These are phyloP conservation scores for Teratosphaeria viscida DNA, from an alignment of 2,329 filamentous ascomycete genomes.

Conservation along the genomic window DNA sequence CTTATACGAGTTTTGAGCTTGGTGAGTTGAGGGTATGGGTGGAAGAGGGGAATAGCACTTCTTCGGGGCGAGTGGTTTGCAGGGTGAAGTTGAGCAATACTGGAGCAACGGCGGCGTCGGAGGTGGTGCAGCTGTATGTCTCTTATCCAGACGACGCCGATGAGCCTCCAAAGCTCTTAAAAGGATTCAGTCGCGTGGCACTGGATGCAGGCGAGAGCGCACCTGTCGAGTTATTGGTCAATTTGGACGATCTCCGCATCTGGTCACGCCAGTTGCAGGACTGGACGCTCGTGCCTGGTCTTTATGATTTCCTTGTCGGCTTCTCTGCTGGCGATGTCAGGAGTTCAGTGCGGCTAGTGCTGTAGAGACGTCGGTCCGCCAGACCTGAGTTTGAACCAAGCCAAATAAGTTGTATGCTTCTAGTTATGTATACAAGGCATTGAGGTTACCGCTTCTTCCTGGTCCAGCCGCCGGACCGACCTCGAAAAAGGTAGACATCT, in stretches of 20 bases:
- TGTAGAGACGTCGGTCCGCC: not conserved
- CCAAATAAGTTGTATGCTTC: too few relatives aligned
- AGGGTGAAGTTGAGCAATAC: conserved; percentile 46
- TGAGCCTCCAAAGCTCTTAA: not conserved
- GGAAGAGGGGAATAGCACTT: conserved; percentile 32
- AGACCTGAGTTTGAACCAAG: not conserved
- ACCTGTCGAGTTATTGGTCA: not conserved
- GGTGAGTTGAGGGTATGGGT: conserved; percentile 43
- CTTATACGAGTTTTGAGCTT: conserved; percentile 64
- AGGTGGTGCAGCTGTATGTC: conserved; percentile 60
- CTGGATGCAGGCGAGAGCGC: not conserved
- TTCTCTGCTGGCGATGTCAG: not conserved
- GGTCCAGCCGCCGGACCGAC: too few relatives aligned
- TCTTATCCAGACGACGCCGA: not conserved
- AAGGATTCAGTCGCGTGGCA: not conserved
- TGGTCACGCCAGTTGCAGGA: not conserved
- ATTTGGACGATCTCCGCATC: not conserved
- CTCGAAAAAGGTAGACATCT: not conserved
- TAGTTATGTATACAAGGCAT: too few relatives aligned
- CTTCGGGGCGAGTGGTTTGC: conserved; percentile 36
- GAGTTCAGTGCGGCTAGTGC: not conserved
- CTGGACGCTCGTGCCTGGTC: not conserved
- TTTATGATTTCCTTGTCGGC: not conserved
- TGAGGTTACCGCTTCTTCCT: too few relatives aligned
- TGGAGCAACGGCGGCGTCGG: conserved; percentile 46